Evolutionary conservation across 345 rosid genomes (phyloP).

Genomic region (Chamaenerion angustifolium): DNA sequence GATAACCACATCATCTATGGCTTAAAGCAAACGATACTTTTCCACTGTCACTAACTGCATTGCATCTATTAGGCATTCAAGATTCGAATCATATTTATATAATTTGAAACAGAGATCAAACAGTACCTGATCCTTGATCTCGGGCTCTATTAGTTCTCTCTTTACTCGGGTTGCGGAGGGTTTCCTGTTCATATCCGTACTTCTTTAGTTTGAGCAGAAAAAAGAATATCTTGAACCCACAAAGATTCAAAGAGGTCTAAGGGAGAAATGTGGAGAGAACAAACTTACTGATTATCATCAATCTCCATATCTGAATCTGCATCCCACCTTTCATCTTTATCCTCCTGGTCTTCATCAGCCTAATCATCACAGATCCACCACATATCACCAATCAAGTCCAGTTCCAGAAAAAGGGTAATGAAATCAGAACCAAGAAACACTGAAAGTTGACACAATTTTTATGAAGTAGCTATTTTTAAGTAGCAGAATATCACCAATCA

Average conservation of each 20-base stretch:
- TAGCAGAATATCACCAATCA: too few relatives aligned
- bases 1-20: too few relatives aligned
- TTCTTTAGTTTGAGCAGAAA: background rate
- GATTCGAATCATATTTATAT: too few relatives aligned
- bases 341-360: conserved; percentile 78
- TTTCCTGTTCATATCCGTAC: conserved; percentile 30
- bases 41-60: too few relatives aligned
- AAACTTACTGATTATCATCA: conserved; percentile 51
- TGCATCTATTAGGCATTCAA: too few relatives aligned
- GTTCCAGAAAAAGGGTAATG: too few relatives aligned
- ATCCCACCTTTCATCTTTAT: conserved; percentile 73
- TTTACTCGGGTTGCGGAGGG: conserved; percentile 60
- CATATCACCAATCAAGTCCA: too few relatives aligned
- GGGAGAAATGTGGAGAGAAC: background rate
- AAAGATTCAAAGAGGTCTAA: background rate
- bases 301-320: conserved; percentile 73
- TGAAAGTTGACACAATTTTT: too few relatives aligned
- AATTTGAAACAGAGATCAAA: conserved; percentile 2
- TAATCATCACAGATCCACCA: conserved; percentile 11
- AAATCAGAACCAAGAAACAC: too few relatives aligned
- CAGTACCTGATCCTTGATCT: conserved; percentile 46
- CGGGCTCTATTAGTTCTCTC: conserved; percentile 57
- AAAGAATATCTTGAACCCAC: conserved; percentile 5
- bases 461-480: too few relatives aligned
- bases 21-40: too few relatives aligned